phyloP scores from a whole-genome alignment of 768 basidiomycete genomes.

The Suillus luteus region DNA sequence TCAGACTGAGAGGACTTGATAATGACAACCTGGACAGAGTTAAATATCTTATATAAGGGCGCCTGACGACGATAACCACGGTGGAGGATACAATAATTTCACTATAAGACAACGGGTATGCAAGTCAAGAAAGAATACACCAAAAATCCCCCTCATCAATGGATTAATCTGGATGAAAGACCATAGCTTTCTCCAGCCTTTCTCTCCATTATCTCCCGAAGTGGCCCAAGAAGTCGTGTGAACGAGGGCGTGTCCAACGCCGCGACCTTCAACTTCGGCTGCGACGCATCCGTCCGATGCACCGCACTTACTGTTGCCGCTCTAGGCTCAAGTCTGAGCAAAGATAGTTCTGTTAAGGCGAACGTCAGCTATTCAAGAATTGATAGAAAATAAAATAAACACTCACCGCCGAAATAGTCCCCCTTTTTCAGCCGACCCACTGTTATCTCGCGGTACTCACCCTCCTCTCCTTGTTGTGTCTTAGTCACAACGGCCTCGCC shows the following conservation, averaged over 20 bases:
- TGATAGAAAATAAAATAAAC: not conserved
- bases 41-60: not conserved
- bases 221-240: slow-evolving; percentile 88
- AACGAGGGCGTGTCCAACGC: slow-evolving; percentile 93
- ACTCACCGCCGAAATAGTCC: slow-evolving; percentile 96
- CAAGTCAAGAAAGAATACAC: slow-evolving; percentile 2
- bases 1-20: slow-evolving; percentile 1
- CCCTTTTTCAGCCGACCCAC: slow-evolving; percentile 84
- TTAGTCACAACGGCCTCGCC: slow-evolving; percentile 90
- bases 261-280: slow-evolving; percentile 84
- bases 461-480: slow-evolving; percentile 58
- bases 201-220: slow-evolving; percentile 92
- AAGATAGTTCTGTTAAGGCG: slow-evolving; percentile 71
- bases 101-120: slow-evolving; percentile 9
- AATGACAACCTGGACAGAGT: not conserved
- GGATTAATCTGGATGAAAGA: slow-evolving; percentile 33
- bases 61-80: not conserved
- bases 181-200: slow-evolving; percentile 79
- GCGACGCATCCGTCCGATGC: slow-evolving; percentile 41
- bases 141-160: slow-evolving; percentile 19
- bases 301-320: slow-evolving; percentile 95
- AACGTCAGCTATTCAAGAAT: slow-evolving; percentile 12
- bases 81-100: slow-evolving; percentile 3
- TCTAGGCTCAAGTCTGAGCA: slow-evolving; percentile 85
- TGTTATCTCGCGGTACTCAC: slow-evolving; percentile 59